Evolutionary conservation across 345 rosid genomes (phyloP).

Genomic region (Citrus unshiu): DNA sequence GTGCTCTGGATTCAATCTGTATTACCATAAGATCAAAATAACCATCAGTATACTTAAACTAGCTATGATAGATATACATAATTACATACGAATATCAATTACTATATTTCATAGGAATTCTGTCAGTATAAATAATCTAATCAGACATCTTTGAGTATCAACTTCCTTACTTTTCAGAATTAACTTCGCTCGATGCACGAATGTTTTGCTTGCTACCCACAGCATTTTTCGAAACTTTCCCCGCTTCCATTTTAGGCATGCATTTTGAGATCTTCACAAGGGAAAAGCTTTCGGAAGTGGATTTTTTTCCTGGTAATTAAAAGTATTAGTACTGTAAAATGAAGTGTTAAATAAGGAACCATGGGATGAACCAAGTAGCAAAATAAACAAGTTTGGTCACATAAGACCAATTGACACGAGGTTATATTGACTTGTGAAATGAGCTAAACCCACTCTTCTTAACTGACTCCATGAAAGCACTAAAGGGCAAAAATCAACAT

Average conservation of each 20-base stretch:
- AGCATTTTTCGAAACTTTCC: constrained; percentile 17
- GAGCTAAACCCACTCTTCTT: not conserved
- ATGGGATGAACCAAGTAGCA: not conserved
- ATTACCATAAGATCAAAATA: constrained; percentile 8
- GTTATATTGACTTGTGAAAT: not conserved
- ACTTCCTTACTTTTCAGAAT: constrained; percentile 29
- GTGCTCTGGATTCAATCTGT: constrained; percentile 23
- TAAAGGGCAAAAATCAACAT: not conserved
- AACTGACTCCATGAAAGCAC: not conserved
- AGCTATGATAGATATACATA: not conserved
- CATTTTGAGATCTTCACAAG: constrained; percentile 18
- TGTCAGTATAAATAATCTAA: not conserved
- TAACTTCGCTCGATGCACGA: constrained; percentile 4
- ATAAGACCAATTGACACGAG: not conserved
- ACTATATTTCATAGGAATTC: not conserved
- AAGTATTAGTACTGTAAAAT: not conserved
- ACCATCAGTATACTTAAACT: not conserved
- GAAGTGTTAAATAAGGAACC: not conserved
- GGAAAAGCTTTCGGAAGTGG: constrained; percentile 16
- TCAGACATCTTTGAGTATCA: not conserved
- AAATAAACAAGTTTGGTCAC: not conserved
- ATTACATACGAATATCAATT: not conserved
- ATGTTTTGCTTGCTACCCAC: constrained; percentile 5
- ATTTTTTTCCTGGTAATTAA: constrained; percentile 27
- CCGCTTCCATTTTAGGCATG: constrained; percentile 12